phyloP scores from a whole-genome alignment of 192 early-diverging fungal genomes.

The Linnemannia hyalina region DNA sequence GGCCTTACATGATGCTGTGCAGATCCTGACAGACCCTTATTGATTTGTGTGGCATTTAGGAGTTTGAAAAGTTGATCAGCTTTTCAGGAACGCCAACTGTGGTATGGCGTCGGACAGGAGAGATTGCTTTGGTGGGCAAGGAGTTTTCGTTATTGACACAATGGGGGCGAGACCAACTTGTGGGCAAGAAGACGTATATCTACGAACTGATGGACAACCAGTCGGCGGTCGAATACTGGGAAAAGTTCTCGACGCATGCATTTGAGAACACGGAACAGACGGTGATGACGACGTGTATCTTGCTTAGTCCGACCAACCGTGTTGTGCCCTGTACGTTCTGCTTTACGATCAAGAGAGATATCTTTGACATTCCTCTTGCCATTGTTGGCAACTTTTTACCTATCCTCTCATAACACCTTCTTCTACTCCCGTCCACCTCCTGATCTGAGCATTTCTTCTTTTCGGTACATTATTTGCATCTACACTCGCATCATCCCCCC shows the following conservation, averaged over 20 bases:
- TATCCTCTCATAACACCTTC: constrained; percentile 17
- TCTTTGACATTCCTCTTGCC: constrained; percentile 93
- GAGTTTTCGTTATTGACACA: constrained; percentile 93
- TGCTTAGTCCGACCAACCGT: constrained; percentile 76
- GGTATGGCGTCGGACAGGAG: constrained; percentile 93
- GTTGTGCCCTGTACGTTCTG: constrained; percentile 90
- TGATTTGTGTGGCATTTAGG: constrained; percentile 50
- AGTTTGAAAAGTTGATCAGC: constrained; percentile 92
- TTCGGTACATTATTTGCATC: not conserved
- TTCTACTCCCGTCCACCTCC: too few relatives aligned
- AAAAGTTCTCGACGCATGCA: constrained; percentile 89
- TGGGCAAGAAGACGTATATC: constrained; percentile 84
- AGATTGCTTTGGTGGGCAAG: constrained; percentile 93
- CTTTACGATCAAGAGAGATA: constrained; percentile 95
- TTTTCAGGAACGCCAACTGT: constrained; percentile 95
- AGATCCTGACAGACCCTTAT: not conserved
- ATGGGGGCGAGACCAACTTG: constrained; percentile 86
- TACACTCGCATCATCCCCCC: not conserved
- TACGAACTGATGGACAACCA: constrained; percentile 93
- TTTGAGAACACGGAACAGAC: constrained; percentile 93
- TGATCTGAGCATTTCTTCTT: not conserved
- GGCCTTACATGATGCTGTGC: not conserved
- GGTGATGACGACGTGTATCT: constrained; percentile 86
- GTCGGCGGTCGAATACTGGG: constrained; percentile 94
- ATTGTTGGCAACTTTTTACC: constrained; percentile 75